A percentile compares a stretch with the other conserved stretches of the same genome.
These are phyloP conservation scores for Kwoniella botswanensis DNA, from an alignment of 768 basidiomycete genomes.

Conservation along the genomic window DNA sequence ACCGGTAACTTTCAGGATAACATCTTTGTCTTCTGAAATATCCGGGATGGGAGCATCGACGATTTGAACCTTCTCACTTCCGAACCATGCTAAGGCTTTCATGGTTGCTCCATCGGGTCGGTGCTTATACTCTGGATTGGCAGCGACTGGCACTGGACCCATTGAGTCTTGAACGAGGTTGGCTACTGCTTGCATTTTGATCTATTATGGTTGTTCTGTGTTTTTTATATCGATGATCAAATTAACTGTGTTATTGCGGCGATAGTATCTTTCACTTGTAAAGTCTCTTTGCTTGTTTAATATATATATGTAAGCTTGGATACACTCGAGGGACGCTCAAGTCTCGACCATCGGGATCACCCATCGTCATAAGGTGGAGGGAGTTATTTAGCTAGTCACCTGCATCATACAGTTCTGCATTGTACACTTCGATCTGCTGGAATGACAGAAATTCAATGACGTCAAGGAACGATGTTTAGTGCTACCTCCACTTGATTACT, in stretches of 20 bases:
- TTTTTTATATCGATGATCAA: neutral
- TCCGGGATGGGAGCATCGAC: slow-evolving; percentile 65
- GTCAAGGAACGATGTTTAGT: neutral
- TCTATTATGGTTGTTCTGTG: neutral
- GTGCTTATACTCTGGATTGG: slow-evolving; percentile 48
- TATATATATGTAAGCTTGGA: neutral
- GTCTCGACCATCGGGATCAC: neutral
- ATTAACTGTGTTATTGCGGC: no score
- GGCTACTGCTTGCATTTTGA: slow-evolving; percentile 41
- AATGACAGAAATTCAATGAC: neutral
- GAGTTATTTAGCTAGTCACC: neutral
- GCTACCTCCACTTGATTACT: neutral
- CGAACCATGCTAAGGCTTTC: slow-evolving; percentile 75
- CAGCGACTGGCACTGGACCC: slow-evolving; percentile 42
- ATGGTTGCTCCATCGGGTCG: slow-evolving; percentile 66
- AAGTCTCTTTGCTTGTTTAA: neutral
- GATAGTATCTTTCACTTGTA: no score
- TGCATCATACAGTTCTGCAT: neutral
- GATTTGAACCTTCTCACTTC: slow-evolving; percentile 61
- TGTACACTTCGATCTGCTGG: neutral
- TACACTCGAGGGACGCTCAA: no score
- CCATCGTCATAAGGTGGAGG: neutral
- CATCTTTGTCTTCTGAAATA: slow-evolving; percentile 72
- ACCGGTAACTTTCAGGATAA: slow-evolving; percentile 75
- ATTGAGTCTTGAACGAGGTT: slow-evolving; percentile 50